Conservation (phyloP, 169 alveolate genomes). For the Plasmodium vinckei region DNA sequence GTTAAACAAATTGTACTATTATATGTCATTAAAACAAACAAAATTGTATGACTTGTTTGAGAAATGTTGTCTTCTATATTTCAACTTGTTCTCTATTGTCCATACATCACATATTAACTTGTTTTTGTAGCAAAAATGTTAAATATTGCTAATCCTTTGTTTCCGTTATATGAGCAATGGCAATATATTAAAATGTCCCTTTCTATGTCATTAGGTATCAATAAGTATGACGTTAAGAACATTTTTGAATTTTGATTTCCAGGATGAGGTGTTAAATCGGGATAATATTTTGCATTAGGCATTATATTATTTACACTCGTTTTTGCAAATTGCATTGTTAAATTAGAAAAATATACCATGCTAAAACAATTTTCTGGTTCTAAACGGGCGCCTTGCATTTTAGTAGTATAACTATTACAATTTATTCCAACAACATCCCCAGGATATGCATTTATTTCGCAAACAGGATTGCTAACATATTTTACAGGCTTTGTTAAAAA, state of each 20-base stretch:
- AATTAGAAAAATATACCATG: constrained; percentile 25
- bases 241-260: constrained; percentile 25
- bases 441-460: constrained; percentile 36
- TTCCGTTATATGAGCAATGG: neutral
- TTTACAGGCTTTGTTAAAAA: constrained; percentile 29
- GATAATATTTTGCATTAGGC: constrained; percentile 53
- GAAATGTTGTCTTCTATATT: neutral
- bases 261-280: constrained; percentile 28
- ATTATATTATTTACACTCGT: constrained; percentile 35
- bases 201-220: constrained; percentile 29
- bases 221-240: constrained; percentile 35
- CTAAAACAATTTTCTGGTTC: constrained; percentile 34
- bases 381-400: neutral
- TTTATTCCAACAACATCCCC: constrained; percentile 65
- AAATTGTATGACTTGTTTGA: no score
- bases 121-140: neutral
- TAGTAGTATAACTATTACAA: constrained; percentile 15
- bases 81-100: neutral
- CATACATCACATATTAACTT: neutral
- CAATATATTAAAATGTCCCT: constrained; percentile 14
- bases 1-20: no score
- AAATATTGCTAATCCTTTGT: constrained; percentile 6
- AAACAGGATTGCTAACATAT: neutral
- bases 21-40: no score
- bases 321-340: neutral